Conservation (phyloP, 768 basidiomycete genomes). For the Lactarius pseudohatsudake region DNA sequence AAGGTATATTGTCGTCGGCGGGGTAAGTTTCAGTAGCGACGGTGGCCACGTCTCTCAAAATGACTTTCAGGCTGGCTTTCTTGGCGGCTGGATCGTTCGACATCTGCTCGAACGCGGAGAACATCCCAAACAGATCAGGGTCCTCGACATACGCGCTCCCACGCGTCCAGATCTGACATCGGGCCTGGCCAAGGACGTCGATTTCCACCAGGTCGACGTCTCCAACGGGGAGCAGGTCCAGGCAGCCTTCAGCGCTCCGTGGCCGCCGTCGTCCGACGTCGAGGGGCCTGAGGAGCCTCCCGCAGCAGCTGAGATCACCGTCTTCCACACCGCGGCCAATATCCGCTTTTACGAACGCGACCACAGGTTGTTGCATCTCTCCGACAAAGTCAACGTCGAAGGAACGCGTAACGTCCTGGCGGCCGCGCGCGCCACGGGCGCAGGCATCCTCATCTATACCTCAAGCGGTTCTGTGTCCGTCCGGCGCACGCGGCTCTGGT, state of each 20-base stretch:
- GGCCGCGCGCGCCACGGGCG: conserved; percentile 56
- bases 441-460: conserved; percentile 61
- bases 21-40: conserved; percentile 46
- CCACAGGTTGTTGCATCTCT: conserved; percentile 48
- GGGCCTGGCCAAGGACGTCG: conserved; percentile 51
- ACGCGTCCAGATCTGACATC: conserved; percentile 54
- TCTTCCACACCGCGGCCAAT: conserved; percentile 76
- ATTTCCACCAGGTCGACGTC: conserved; percentile 61
- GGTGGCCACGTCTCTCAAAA: background rate
- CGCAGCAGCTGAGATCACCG: conserved; percentile 49
- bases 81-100: conserved; percentile 76
- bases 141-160: conserved; percentile 67
- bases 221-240: conserved; percentile 52
- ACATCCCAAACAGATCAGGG: conserved; percentile 58
- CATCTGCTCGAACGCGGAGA: conserved; percentile 71
- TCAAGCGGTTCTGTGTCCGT: conserved; percentile 70
- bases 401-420: conserved; percentile 69
- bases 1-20: conserved; percentile 74
- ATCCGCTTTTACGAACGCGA: conserved; percentile 77
- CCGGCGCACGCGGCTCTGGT: conserved; percentile 56
- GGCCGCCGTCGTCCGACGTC: conserved; percentile 41
- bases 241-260: conserved; percentile 62
- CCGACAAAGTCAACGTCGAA: conserved; percentile 60
- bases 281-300: conserved; percentile 20
- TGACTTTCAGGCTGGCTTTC: conserved; percentile 58